Conservation (phyloP, 2,329 filamentous ascomycete species). For the Hymenoscyphus fraxineus region DNA sequence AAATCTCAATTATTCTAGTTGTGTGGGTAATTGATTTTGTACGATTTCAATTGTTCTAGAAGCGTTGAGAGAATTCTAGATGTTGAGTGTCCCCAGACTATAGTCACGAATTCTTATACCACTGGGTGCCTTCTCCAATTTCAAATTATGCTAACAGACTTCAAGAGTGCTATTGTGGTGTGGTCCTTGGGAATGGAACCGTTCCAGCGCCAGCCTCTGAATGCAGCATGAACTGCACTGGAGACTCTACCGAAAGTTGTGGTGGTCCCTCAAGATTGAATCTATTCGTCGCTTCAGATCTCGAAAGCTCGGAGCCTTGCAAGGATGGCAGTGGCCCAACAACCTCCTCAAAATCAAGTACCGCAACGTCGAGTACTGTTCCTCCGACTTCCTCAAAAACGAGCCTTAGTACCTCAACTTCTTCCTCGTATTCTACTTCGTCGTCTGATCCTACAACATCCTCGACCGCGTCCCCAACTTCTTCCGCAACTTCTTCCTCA, state of each 20-base stretch:
- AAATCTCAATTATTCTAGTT: no score
- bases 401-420: conserved; percentile 18
- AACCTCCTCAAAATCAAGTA: conserved; percentile 2
- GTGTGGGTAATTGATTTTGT: no score
- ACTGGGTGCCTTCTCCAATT: not conserved
- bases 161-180: conserved; percentile 42
- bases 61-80: no score
- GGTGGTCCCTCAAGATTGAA: conserved; percentile 36
- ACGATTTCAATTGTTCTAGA: no score
- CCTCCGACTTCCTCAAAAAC: conserved; percentile 20
- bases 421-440: conserved; percentile 14
- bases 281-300: conserved; percentile 44
- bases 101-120: no score
- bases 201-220: conserved; percentile 19
- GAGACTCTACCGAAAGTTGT: conserved; percentile 35
- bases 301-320: conserved; percentile 50
- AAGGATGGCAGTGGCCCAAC: conserved; percentile 12
- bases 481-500: conserved; percentile 15
- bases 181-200: conserved; percentile 34
- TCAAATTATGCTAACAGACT: conserved; percentile 16
- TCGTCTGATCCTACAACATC: not conserved
- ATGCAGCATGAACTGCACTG: conserved; percentile 37
- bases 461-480: conserved; percentile 21
- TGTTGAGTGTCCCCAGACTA: no score
- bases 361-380: not conserved